Evolutionary conservation across 2,329 filamentous ascomycete species (phyloP).

Genomic region (Orbilia quercus): DNA sequence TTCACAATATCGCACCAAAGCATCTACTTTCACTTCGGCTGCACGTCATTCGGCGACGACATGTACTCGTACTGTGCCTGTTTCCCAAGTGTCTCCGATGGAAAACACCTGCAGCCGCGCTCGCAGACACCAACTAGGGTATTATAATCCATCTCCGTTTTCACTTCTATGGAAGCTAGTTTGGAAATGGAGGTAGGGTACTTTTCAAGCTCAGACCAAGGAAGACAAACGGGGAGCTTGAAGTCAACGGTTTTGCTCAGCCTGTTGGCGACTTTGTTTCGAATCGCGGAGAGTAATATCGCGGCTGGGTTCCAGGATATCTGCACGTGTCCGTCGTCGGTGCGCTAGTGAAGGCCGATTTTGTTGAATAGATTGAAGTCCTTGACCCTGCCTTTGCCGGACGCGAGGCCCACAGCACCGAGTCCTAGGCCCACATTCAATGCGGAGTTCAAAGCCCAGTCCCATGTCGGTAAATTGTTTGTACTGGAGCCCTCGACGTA

Average conservation of each 20-base stretch:
- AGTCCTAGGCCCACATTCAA: background rate
- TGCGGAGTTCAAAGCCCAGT: background rate
- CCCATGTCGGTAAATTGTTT: background rate
- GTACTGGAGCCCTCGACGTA: constrained; percentile 5
- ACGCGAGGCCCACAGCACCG: too few species aligned
- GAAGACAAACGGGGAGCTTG: background rate
- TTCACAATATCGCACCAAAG: constrained; percentile 14
- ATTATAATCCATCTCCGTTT: background rate
- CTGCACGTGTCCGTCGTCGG: too few species aligned
- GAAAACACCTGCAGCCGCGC: constrained; percentile 2
- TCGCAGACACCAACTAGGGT: constrained; percentile 11
- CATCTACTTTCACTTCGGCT: background rate
- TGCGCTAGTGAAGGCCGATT: too few species aligned
- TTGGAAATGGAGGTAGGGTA: background rate
- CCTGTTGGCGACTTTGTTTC: background rate
- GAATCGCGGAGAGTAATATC: background rate
- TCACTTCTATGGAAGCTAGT: background rate
- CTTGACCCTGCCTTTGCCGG: too few species aligned
- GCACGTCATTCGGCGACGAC: background rate
- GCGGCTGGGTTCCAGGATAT: background rate
- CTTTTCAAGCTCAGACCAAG: background rate
- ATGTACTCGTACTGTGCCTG: background rate
- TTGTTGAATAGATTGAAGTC: too few species aligned
- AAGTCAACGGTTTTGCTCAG: background rate
- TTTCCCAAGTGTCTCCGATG: background rate